Evolutionary conservation across 331 rosid genomes (phyloP).

Genomic region (Malus hybrid): DNA sequence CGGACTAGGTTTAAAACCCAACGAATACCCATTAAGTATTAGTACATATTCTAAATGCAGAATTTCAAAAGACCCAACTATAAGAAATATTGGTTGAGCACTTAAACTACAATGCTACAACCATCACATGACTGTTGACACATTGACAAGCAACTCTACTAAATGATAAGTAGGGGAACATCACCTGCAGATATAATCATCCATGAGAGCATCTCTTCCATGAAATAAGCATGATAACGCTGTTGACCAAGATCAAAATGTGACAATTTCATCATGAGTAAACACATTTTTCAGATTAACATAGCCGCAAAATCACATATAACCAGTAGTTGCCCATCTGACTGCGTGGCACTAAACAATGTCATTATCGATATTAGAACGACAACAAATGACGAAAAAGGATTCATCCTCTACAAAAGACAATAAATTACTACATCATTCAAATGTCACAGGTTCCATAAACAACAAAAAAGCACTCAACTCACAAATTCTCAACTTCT

Average conservation of each 20-base stretch:
- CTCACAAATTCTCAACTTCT: not conserved
- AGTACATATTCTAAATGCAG: not conserved
- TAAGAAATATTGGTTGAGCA: not conserved
- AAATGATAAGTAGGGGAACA: conserved; percentile 8
- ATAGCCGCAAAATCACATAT: not conserved
- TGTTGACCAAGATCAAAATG: conserved; percentile 32
- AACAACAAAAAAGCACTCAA: not conserved
- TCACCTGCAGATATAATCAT: conserved; percentile 78
- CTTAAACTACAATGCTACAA: not conserved
- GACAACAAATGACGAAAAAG: not conserved
- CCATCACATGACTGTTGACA: too few relatives aligned
- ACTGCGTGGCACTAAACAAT: not conserved
- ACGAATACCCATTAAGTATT: not conserved
- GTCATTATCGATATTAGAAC: not conserved
- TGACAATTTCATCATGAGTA: not conserved
- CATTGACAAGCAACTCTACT: not conserved
- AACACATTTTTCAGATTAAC: not conserved
- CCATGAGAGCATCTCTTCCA: conserved; percentile 83
- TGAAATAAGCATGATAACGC: conserved; percentile 87
- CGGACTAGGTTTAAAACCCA: not conserved
- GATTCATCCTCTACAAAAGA: not conserved
- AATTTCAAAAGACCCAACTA: not conserved
- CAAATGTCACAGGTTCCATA: not conserved
- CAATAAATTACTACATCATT: not conserved
- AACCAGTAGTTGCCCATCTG: not conserved